Base-by-base conservation (phyloP, 495 filamentous ascomycete species). In the Aspergillus wentii region DNA sequence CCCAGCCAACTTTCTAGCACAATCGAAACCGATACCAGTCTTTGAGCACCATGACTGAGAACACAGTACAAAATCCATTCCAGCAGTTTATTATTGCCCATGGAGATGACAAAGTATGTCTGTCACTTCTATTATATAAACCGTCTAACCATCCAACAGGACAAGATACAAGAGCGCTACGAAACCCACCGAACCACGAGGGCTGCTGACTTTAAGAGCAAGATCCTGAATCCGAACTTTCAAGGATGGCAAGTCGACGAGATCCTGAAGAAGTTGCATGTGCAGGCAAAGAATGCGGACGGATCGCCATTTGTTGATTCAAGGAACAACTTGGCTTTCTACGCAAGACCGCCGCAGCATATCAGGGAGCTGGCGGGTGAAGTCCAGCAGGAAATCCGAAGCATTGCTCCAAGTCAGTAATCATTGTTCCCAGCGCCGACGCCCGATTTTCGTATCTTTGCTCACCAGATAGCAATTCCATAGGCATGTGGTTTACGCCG, bases 401-500 rank as follows among this genome's bases (percentile, higher is more conserved):
- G 66, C n/a, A 62, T 77, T 32, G 79, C 78, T 8, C 81, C 85
- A 38, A 74, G 87, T 90, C 65, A 49, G 79, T 64, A 32, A n/a
- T 15, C n/a, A 5, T 26, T n/a, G 8, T 10, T 1, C 17, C 6
- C 13, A 35, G 4, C 25, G 23, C 32, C 18, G 13, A 8, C 22
- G 1, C 18, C 10, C 23, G 5, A 26, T 18, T 16, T 19, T 21
- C 2, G 16, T 16, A 10, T 32, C 14, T 16, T 34, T 38, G 15
- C 27, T 18, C 41, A 25, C 13, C 25, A 25, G 16, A 15, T 22
- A 22, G 20, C 15, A 33, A 25, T 30, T 16, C 5, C 15, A 29
- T 29, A 92, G 87, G 72, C 38, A 61, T 96, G 17, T 96, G 92
- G 91, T 69, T 89, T 15, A 89, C 91, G 76, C 88, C 89, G 6